These are phyloP conservation scores for Punctularia strigosozonata DNA, from an alignment of 768 basidiomycete genomes.

Conservation along the genomic window DNA sequence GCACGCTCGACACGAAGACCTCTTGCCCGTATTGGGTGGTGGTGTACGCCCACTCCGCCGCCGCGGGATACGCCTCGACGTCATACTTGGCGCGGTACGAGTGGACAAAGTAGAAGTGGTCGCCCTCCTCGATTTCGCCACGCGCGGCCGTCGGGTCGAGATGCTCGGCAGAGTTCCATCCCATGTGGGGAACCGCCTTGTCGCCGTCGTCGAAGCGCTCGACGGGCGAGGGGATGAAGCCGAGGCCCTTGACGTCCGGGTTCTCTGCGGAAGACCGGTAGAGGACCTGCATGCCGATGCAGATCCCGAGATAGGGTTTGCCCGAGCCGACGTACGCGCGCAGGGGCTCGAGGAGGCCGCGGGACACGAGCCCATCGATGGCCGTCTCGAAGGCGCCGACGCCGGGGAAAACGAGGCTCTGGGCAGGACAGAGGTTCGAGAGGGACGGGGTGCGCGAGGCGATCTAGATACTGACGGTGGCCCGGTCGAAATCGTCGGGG, in stretches of 20 bases:
- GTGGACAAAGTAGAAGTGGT: constrained; percentile 95
- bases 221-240: constrained; percentile 74
- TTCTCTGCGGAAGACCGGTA: constrained; percentile 82
- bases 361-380: constrained; percentile 57
- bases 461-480: constrained; percentile 58
- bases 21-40: constrained; percentile 93
- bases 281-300: constrained; percentile 96
- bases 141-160: constrained; percentile 51
- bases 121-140: constrained; percentile 35
- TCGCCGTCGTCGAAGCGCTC: constrained; percentile 54
- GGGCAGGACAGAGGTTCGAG: constrained; percentile 7
- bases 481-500: constrained; percentile 74
- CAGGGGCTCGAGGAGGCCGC: constrained; percentile 73
- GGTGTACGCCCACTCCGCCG: constrained; percentile 70
- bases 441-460: constrained; percentile 7
- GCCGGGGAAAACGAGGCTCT: constrained; percentile 96
- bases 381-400: constrained; percentile 91
- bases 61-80: constrained; percentile 36
- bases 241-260: constrained; percentile 55
- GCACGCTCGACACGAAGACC: constrained; percentile 77
- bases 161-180: constrained; percentile 79
- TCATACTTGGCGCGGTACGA: constrained; percentile 81
- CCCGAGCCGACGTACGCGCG: constrained; percentile 76
- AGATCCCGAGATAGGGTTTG: constrained; percentile 93
- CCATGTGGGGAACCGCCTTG: constrained; percentile 96